Conservation (phyloP, 108 stramenopile genomes). For the Cyclotella sp. region DNA sequence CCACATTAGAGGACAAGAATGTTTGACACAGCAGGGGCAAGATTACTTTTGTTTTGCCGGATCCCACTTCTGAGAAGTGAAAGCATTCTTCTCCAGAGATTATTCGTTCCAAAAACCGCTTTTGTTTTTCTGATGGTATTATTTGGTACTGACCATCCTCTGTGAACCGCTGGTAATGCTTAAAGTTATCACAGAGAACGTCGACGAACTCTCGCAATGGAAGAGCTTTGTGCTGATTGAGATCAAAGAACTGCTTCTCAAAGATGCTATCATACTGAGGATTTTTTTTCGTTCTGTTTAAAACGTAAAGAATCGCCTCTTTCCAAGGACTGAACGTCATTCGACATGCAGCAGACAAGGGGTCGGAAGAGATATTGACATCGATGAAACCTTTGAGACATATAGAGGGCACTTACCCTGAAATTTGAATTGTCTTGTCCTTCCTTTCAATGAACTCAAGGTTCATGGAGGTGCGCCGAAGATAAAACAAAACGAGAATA, state of each 20-base stretch:
- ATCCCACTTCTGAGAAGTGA: conserved; percentile 59
- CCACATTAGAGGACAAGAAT: conserved; percentile 53
- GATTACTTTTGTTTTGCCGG: conserved; percentile 45
- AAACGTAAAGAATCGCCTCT: conserved; percentile 54
- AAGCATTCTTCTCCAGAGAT: conserved; percentile 59
- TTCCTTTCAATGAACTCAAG: conserved; percentile 49
- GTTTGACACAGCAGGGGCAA: conserved; percentile 57
- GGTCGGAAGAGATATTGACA: background rate
- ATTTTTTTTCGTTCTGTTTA: conserved; percentile 22
- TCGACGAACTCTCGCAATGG: conserved; percentile 57
- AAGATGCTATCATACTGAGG: conserved; percentile 51
- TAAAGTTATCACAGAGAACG: conserved; percentile 51
- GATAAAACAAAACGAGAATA: conserved; percentile 51
- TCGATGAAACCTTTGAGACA: too few relatives aligned
- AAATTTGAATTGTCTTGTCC: conserved; percentile 49
- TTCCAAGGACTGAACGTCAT: conserved; percentile 49
- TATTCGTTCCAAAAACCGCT: conserved; percentile 53
- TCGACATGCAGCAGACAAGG: background rate
- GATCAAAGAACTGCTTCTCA: conserved; percentile 53
- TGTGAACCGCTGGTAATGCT: conserved; percentile 50
- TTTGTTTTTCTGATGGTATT: conserved; percentile 60
- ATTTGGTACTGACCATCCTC: conserved; percentile 59
- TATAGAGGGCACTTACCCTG: conserved; percentile 32
- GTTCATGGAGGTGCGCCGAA: conserved; percentile 41
- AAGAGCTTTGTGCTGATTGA: conserved; percentile 48